phyloP scores from a whole-genome alignment of 2,329 filamentous ascomycete genomes.

The Monilinia vaccinii-corymbosi region DNA sequence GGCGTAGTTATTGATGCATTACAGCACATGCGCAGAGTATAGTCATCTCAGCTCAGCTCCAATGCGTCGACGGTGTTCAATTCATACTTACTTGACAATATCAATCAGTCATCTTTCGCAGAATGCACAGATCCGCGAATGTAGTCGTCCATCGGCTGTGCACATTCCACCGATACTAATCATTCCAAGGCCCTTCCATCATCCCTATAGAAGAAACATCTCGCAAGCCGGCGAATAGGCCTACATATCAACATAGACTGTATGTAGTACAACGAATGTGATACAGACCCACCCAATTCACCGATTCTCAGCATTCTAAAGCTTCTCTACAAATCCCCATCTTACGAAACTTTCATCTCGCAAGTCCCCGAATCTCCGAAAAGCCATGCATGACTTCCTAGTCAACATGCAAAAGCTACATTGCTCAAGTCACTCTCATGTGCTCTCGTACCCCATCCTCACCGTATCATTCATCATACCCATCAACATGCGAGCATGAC shows the following conservation, averaged over 20 bases:
- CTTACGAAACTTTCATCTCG: background rate
- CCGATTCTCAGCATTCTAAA: conserved; percentile 4
- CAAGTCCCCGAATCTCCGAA: conserved; percentile 10
- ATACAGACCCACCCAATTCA: background rate
- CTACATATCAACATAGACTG: background rate
- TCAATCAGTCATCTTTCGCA: background rate
- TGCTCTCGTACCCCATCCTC: background rate
- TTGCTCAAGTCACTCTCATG: background rate
- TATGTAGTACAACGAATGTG: background rate
- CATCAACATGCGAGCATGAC: background rate
- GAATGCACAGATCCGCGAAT: background rate
- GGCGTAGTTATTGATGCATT: background rate
- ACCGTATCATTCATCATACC: background rate
- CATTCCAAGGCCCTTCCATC: background rate
- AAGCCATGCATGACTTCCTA: conserved; percentile 5
- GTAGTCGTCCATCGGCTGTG: background rate
- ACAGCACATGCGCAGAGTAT: background rate
- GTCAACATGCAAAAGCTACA: background rate
- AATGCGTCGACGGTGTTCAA: background rate
- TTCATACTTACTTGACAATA: background rate
- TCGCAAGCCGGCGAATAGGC: background rate
- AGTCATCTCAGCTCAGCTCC: background rate
- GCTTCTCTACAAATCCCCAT: background rate
- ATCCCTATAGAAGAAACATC: background rate
- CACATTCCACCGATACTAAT: background rate